Evolutionary conservation across 768 basidiomycete species (phyloP).

Genomic region (Amanita molliuscula): DNA sequence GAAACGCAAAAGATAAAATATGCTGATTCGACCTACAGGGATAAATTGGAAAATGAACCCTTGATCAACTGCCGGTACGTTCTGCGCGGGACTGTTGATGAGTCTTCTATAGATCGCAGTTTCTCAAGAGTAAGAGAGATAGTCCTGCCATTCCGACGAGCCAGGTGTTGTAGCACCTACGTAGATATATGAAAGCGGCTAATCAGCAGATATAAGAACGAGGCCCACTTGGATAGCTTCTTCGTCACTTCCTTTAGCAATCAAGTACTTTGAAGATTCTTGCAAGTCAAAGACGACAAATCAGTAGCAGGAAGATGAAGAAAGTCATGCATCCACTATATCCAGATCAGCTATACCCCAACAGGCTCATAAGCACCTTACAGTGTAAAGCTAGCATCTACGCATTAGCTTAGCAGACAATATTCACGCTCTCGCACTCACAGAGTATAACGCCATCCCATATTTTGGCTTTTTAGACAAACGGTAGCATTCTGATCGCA

Average conservation of each 20-base stretch:
- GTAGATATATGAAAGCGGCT: not conserved
- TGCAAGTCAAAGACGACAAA: conserved; percentile 49
- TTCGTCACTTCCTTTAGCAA: conserved; percentile 44
- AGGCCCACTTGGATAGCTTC: conserved; percentile 36
- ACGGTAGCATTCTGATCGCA: conserved; percentile 28
- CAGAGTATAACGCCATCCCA: conserved; percentile 53
- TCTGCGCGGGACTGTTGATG: conserved; percentile 9
- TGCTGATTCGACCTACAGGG: conserved; percentile 21
- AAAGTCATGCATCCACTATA: conserved; percentile 37
- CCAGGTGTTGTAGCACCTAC: conserved; percentile 39
- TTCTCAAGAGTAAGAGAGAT: conserved; percentile 36
- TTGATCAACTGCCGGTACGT: conserved; percentile 20
- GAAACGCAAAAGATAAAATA: not conserved
- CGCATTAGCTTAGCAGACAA: not conserved
- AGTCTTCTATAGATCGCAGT: conserved; percentile 21
- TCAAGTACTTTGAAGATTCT: conserved; percentile 53
- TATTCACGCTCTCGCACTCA: conserved; percentile 14
- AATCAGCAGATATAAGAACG: not conserved
- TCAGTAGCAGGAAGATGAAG: conserved; percentile 41
- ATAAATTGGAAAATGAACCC: conserved; percentile 25
- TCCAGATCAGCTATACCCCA: not conserved
- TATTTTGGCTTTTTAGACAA: conserved; percentile 39
- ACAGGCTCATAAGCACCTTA: conserved; percentile 12
- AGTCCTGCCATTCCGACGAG: conserved; percentile 33
- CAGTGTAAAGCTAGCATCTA: conserved; percentile 26